These are phyloP conservation scores for Mitosporidium daphniae DNA, from an alignment of 371 early-diverging fungal genomes.

Conservation along the genomic window DNA sequence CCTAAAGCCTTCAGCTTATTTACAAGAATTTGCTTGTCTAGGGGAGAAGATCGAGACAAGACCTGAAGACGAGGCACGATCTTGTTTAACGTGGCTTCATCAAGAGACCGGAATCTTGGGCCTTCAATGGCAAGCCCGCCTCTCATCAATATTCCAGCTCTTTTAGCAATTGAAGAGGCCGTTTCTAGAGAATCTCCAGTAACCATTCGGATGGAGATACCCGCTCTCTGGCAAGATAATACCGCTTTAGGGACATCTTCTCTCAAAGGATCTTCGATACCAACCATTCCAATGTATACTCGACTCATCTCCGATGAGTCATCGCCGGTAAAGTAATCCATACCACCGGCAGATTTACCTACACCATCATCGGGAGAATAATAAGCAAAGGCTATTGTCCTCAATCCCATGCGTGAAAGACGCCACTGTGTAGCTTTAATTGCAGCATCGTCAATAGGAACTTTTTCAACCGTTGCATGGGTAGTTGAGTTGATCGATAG, in stretches of 20 bases:
- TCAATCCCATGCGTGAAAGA: slow-evolving; percentile 28
- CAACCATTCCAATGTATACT: slow-evolving; percentile 48
- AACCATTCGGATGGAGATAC: slow-evolving; percentile 40
- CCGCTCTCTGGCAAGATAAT: slow-evolving; percentile 19
- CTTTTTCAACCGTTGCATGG: too few species aligned
- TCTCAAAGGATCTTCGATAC: slow-evolving; percentile 34
- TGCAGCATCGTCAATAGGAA: neutral
- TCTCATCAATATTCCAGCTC: slow-evolving; percentile 40
- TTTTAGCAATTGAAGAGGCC: slow-evolving; percentile 44
- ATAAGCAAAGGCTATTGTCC: slow-evolving; percentile 48
- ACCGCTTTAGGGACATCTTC: slow-evolving; percentile 24
- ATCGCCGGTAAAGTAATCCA: too few species aligned
- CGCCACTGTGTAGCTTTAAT: slow-evolving; percentile 1
- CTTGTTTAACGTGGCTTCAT: slow-evolving; percentile 27
- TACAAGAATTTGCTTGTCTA: slow-evolving; percentile 65
- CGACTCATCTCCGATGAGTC: too few species aligned
- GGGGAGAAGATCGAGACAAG: slow-evolving; percentile 53
- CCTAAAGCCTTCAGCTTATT: slow-evolving; percentile 33
- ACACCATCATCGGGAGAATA: too few species aligned
- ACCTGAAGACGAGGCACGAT: slow-evolving; percentile 48
- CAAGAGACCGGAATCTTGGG: slow-evolving; percentile 32
- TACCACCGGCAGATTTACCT: too few species aligned
- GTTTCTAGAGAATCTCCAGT: slow-evolving; percentile 74
- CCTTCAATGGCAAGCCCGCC: slow-evolving; percentile 47
- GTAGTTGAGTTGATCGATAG: too few species aligned